Evolutionary conservation across 495 filamentous ascomycete genomes (phyloP), one percentile per base, ranked within the genome.

Genomic region (Aspergillus kassunensis): DNA sequence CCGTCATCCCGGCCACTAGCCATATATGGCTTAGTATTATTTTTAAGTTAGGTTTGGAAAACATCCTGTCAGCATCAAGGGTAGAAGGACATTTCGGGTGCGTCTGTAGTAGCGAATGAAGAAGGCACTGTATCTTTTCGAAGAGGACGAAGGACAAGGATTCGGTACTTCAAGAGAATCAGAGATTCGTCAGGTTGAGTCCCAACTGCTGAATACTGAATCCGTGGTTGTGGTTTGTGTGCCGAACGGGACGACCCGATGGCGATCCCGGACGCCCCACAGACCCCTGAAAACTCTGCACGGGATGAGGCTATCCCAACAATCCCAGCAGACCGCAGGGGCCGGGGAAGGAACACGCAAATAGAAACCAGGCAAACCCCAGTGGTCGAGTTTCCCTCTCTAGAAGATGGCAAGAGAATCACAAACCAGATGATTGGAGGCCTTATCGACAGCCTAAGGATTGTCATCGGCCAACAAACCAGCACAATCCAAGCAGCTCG

Each of bases 361-460:
- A 30, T 8, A 47, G 19, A 33, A 47, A 20, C 44, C 13, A 16
- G 18, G 6, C 15, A 37, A 37, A 20, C 18, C 19, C 21, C 20
- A 41, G 39, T 11, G 4, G 8, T 41, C 1, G 33, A 48, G 31
- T 53, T 53, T 18, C 41, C 24, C 33, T 48, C 33, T n/a, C 33
- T 46, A 3, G 51, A 48, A 31, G 15, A 48, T 54, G 31, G 24
- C 27, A 41, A 41, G 46, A 27, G 39, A 15, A 35, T 56, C 33
- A 40, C 39, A 40, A 44, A 44, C 47, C n/a, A 40, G 47, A 30
- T 27, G 15, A 31, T 56, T 12, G 7, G 6, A 1, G 18, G 25
- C 36, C 48, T 56, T 1, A 46, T 56, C 13, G 24, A n/a, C 43
- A 49, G 44, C 42, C 34, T 57, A 5, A 57, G 44, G 8, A 19